Evolutionary conservation across 2,329 filamentous ascomycete genomes (phyloP).

Genomic region (Cladosporium phlei): DNA sequence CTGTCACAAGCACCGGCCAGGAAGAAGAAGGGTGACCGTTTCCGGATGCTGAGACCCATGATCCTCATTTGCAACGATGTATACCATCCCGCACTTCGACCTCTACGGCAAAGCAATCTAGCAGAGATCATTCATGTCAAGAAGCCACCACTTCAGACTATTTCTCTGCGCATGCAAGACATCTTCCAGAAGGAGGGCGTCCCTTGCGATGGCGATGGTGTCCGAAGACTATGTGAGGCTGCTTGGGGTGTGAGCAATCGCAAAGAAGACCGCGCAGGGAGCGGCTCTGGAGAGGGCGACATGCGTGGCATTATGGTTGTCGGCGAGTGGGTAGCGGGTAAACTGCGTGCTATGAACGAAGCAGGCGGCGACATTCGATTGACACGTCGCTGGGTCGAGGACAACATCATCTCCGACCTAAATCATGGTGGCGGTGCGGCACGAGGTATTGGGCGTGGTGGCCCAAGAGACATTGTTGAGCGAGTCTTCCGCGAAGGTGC

Average conservation of each 20-base stretch:
- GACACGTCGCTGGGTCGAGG: constrained; percentile 72
- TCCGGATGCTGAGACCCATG: constrained; percentile 78
- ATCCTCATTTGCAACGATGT: constrained; percentile 97
- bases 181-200: constrained; percentile 90
- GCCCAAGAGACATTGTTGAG: constrained; percentile 67
- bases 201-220: constrained; percentile 80
- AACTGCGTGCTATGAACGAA: constrained; percentile 48
- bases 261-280: constrained; percentile 52
- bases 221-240: constrained; percentile 75
- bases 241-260: constrained; percentile 74
- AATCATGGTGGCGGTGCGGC: constrained; percentile 66
- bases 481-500: constrained; percentile 76
- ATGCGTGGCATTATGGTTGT: constrained; percentile 81
- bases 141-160: constrained; percentile 80
- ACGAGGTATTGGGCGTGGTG: constrained; percentile 66
- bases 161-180: constrained; percentile 71
- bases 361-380: constrained; percentile 46
- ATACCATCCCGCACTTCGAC: constrained; percentile 83
- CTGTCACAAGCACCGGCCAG: constrained; percentile 30
- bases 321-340: constrained; percentile 77
- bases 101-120: constrained; percentile 74
- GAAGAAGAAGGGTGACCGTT: constrained; percentile 78
- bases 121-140: constrained; percentile 91
- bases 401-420: constrained; percentile 63
- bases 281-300: constrained; percentile 66